These are phyloP conservation scores for Pachyrhizus erosus DNA, from an alignment of 306 rosid species.

Conservation along the genomic window DNA sequence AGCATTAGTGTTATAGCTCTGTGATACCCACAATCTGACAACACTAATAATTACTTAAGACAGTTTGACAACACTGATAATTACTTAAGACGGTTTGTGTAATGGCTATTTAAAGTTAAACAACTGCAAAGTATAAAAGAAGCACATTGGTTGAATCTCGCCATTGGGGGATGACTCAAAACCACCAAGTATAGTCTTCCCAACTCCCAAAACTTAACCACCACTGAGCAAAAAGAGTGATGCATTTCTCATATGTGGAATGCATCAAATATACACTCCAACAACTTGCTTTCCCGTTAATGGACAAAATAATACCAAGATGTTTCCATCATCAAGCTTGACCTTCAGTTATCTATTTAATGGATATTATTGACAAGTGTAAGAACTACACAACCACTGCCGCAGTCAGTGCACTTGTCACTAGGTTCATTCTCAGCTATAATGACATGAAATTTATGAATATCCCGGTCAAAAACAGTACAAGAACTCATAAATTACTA, in stretches of 20 bases:
- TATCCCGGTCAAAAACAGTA: not conserved
- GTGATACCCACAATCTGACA: no score
- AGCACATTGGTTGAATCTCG: not conserved
- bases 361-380: not conserved
- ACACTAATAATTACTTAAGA: no score
- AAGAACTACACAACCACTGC: not conserved
- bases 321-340: not conserved
- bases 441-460: not conserved
- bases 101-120: not conserved
- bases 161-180: not conserved
- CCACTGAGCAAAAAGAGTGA: no score
- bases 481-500: not conserved
- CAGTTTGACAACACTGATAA: no score
- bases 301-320: not conserved
- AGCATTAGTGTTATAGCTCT: no score
- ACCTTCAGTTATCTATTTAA: not conserved
- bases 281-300: constrained; percentile 13
- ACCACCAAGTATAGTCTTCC: not conserved
- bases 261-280: not conserved
- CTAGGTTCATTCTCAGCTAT: not conserved
- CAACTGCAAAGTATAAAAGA: not conserved
- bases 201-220: not conserved
- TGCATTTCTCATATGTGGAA: no score
- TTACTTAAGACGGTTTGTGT: not conserved
- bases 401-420: not conserved